Evolutionary conservation across 257 asterid genomes (phyloP), one percentile per base, ranked within the genome.

Genomic region (Nicotiana obtusifolia): DNA sequence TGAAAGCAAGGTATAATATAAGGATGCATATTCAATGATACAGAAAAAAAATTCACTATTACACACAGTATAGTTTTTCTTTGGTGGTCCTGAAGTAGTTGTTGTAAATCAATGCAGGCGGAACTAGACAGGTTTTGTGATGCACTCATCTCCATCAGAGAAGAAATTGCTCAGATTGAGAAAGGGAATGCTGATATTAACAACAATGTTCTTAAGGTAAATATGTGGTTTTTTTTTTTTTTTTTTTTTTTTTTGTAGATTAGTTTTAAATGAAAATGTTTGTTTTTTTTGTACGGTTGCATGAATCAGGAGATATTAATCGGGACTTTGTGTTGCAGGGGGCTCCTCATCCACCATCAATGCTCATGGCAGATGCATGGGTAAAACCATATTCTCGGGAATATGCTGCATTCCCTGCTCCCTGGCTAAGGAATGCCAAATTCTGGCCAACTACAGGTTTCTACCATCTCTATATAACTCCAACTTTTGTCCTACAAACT

Each of bases 281-380:
- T 33, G 11, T 14, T 15, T 52, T 20, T 26, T 19, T 17, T 24
- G 56, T 60, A 65, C 75, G 31, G 59, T 64, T 16, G 53, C 14
- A 20, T 78, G 41, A 47, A 79, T 81, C 24, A 20, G 41, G 31
- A 68, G 85, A 69, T n/a, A 76, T 82, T 85, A 80, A 90, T 30
- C 54, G 76, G 20, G 47, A 62, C 76, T n/a, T 41, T 76, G 33
- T 47, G 31, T 24, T 86, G 59, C 93, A 95, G 99, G 88, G 96
- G 49, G 99, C 99, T 82, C 98, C 99, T 85, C 99, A 95, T 90
- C 99, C 99, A 30, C 99, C 98, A 17, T 93, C 97, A 30, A 82
- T 93, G 82, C 97, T 96, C 77, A 96, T 96, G 99, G 99, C 98
- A 0, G 97, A 96, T 84, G 89, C 87, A 76, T 96, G 99, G 99